phyloP scores from a whole-genome alignment of 208 protist genomes.

The Wallacemonas collosoma region DNA sequence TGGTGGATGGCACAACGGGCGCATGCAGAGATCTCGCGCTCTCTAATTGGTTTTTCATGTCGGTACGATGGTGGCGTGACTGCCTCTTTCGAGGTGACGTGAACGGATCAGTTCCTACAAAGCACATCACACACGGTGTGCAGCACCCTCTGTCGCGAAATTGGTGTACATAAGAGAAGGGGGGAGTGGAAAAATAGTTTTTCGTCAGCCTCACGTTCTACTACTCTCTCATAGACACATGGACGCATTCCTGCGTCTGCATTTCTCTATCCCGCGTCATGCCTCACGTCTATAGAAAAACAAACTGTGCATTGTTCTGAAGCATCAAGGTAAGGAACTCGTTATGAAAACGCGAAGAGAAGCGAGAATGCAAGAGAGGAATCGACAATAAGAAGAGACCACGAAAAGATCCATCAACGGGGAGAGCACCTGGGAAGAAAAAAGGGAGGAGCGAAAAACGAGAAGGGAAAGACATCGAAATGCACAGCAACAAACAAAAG shows the following conservation, averaged over 20 bases:
- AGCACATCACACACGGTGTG: background rate
- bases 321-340: constrained; percentile 6
- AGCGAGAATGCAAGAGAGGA: background rate
- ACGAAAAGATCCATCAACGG: background rate
- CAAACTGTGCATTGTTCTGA: background rate
- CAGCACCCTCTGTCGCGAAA: background rate
- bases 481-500: constrained; percentile 11
- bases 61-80: too few species aligned
- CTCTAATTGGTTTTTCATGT: too few species aligned
- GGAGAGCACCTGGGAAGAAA: background rate
- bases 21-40: too few species aligned
- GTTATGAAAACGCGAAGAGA: background rate
- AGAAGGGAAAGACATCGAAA: background rate
- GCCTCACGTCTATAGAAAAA: constrained; percentile 18
- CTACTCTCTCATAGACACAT: too few species aligned
- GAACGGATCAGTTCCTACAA: too few species aligned
- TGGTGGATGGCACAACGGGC: too few species aligned
- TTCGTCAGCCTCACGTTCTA: too few species aligned
- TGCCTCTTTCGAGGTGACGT: too few species aligned
- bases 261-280: background rate
- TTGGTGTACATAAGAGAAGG: constrained; percentile 3
- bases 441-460: background rate
- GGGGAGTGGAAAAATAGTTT: background rate
- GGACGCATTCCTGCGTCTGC: too few species aligned
- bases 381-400: background rate